phyloP scores from a whole-genome alignment of 441 rosid genomes.

The Iberis amara region DNA sequence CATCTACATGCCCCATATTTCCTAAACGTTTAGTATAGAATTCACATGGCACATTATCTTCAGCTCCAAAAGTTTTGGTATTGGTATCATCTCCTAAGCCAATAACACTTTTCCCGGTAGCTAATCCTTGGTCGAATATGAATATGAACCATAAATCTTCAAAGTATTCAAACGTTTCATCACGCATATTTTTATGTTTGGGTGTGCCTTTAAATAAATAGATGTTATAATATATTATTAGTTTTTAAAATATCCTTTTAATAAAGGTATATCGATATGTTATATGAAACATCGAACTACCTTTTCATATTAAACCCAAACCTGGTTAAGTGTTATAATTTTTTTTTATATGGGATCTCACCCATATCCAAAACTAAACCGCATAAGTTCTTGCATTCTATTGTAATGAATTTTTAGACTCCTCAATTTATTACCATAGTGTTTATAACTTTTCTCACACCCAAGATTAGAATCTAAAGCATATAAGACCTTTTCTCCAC shows the following conservation, averaged over 20 bases:
- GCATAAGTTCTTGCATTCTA: not conserved
- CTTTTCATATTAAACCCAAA: constrained; percentile 6
- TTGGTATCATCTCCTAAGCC: not conserved
- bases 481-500: not conserved
- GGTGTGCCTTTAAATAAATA: not conserved
- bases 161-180: no score
- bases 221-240: no score
- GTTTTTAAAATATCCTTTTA: no score
- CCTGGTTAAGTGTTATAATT: not conserved
- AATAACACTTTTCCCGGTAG: not conserved
- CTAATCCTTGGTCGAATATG: not conserved
- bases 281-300: not conserved
- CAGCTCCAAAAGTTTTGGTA: not conserved
- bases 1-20: not conserved
- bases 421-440: not conserved
- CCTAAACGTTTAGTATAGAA: not conserved
- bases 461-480: not conserved
- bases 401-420: not conserved
- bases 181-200: not conserved
- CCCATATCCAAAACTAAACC: constrained; percentile 7
- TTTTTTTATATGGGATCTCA: constrained; percentile 1
- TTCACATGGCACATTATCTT: not conserved
- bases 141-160: not conserved
- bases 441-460: not conserved
- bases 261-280: no score